Conservation (phyloP, 345 rosid species). For the Salix udensis region DNA sequence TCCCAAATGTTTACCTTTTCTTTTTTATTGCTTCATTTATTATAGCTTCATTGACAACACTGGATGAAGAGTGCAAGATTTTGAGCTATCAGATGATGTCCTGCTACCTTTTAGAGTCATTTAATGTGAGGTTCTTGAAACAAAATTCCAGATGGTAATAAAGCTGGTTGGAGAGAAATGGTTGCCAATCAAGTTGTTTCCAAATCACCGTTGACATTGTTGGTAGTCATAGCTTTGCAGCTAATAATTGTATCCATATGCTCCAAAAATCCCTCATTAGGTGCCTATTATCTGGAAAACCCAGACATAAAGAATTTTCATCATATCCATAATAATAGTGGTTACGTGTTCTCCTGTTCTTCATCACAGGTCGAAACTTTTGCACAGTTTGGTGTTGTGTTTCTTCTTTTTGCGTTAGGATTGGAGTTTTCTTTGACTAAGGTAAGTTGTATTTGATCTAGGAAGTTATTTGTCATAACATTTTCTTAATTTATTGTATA, state of each 20-base stretch:
- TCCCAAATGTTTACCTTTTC: not conserved
- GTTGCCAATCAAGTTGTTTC: not conserved
- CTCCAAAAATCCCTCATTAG: not conserved
- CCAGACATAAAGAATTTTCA: not conserved
- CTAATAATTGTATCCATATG: not conserved
- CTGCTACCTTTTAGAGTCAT: not conserved
- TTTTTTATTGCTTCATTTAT: not conserved
- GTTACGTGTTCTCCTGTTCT: slow-evolving; percentile 11
- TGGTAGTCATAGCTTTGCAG: not conserved
- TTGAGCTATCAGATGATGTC: not conserved
- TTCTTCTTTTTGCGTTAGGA: slow-evolving; percentile 98
- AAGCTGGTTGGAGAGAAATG: not conserved
- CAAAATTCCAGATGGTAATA: not conserved
- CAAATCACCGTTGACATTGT: not conserved
- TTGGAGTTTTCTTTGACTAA: slow-evolving; percentile 95
- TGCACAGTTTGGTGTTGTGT: slow-evolving; percentile 97
- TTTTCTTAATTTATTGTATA: not conserved
- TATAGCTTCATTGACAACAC: not conserved
- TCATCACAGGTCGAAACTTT: slow-evolving; percentile 77
- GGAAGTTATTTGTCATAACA: not conserved
- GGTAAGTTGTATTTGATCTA: slow-evolving; percentile 38
- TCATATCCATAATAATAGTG: not conserved
- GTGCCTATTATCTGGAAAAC: not conserved
- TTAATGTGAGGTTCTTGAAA: not conserved
- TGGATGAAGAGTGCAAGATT: not conserved